These are phyloP conservation scores for Hypoxylon sp. DNA, from an alignment of 2,329 filamentous ascomycete genomes.

Conservation along the genomic window DNA sequence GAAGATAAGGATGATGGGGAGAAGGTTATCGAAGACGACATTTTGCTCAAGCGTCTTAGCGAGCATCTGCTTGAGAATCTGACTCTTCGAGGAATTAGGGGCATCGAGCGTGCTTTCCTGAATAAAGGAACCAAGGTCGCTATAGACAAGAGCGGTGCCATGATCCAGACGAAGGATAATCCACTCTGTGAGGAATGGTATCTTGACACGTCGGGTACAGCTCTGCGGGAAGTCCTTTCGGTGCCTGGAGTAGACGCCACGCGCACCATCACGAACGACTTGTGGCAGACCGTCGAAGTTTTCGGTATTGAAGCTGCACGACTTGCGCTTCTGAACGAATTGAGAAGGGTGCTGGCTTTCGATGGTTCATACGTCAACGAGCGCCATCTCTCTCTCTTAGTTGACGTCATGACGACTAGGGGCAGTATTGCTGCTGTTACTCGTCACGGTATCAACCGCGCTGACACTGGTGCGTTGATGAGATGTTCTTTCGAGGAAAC, in stretches of 20 bases:
- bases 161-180: conserved; percentile 81
- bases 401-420: conserved; percentile 97
- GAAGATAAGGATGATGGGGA: conserved; percentile 79
- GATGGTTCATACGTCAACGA: conserved; percentile 99
- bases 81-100: conserved; percentile 89
- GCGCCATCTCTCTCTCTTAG: conserved; percentile 93
- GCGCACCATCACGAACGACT: conserved; percentile 93
- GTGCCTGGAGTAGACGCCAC: conserved; percentile 90
- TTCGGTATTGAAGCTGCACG: conserved; percentile 97
- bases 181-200: conserved; percentile 91
- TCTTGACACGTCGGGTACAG: conserved; percentile 92
- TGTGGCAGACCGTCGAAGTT: conserved; percentile 93
- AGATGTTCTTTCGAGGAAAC: conserved; percentile 99
- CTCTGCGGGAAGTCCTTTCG: conserved; percentile 85
- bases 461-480: conserved; percentile 98
- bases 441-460: conserved; percentile 97
- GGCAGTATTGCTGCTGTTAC: conserved; percentile 96
- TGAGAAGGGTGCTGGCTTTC: conserved; percentile 94
- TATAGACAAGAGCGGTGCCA: conserved; percentile 77
- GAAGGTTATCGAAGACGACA: conserved; percentile 82
- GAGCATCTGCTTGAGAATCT: conserved; percentile 91
- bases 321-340: conserved; percentile 86
- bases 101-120: conserved; percentile 93
- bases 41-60: conserved; percentile 92
- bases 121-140: conserved; percentile 82